These are phyloP conservation scores for Fraxinus paxiana DNA, from an alignment of 305 asterid species.

Conservation along the genomic window DNA sequence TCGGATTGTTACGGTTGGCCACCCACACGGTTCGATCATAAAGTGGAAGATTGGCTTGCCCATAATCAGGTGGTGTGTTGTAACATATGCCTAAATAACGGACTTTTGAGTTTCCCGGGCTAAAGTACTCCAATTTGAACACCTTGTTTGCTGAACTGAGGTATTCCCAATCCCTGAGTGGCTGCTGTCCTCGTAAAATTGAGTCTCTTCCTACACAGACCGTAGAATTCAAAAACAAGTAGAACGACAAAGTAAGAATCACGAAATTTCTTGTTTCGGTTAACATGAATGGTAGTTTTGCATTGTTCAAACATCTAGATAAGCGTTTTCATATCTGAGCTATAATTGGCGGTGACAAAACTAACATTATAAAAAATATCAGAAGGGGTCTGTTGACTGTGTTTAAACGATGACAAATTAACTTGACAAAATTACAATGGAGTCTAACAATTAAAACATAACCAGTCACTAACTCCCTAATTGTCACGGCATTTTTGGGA, in stretches of 20 bases:
- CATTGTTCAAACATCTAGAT: not conserved
- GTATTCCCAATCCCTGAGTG: not conserved
- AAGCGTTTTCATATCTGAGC: not conserved
- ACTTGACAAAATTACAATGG: not conserved
- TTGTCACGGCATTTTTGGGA: not conserved
- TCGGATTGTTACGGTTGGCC: conserved; percentile 21
- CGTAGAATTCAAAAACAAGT: not conserved
- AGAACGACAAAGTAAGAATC: not conserved
- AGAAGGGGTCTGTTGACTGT: not conserved
- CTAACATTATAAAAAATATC: not conserved
- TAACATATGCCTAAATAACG: conserved; percentile 26
- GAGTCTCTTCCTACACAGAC: not conserved
- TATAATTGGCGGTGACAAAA: not conserved
- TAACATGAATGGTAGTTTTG: not conserved
- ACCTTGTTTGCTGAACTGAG: conserved; percentile 14
- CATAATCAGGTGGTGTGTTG: conserved; percentile 3
- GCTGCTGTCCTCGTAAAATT: not conserved
- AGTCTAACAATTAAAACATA: not conserved
- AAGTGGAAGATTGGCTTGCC: not conserved
- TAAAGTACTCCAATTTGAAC: conserved; percentile 23
- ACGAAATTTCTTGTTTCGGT: not conserved
- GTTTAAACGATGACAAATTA: not conserved
- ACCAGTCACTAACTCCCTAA: not conserved
- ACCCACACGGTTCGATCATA: conserved; percentile 22
- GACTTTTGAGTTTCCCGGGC: conserved; percentile 11